Conservation (phyloP, 495 filamentous ascomycete genomes). For the Lineolata rhizophorae region DNA sequence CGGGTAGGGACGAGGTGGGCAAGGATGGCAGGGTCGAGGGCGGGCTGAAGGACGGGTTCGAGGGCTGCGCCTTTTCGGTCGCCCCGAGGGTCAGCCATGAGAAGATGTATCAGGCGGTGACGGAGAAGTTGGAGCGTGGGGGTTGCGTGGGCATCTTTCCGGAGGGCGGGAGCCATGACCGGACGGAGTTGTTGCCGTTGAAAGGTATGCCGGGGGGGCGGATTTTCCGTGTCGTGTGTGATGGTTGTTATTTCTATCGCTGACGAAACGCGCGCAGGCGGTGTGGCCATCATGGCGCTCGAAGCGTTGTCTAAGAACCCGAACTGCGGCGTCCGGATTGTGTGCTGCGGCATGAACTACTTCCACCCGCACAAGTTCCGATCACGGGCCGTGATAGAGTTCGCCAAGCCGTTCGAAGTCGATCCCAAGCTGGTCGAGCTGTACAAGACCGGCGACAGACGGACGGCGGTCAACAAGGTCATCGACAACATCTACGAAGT, state of each 20-base stretch:
- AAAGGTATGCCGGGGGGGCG: too few relatives aligned
- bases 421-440: slow-evolving; percentile 59
- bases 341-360: slow-evolving; percentile 99
- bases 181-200: slow-evolving; percentile 75
- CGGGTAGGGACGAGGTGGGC: slow-evolving; percentile 47
- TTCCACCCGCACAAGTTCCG: slow-evolving; percentile 99
- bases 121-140: slow-evolving; percentile 52
- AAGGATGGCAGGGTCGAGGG: slow-evolving; percentile 24
- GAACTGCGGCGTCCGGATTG: slow-evolving; percentile 81
- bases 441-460: slow-evolving; percentile 60
- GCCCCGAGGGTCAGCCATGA: slow-evolving; percentile 91
- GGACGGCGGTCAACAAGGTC: slow-evolving; percentile 62
- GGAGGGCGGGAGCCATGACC: slow-evolving; percentile 92
- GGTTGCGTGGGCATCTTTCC: slow-evolving; percentile 95
- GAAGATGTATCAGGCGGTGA: slow-evolving; percentile 82
- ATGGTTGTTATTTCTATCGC: background rate
- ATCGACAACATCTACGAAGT: slow-evolving; percentile 72
- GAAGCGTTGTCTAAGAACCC: slow-evolving; percentile 77
- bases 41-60: slow-evolving; percentile 21
- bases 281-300: slow-evolving; percentile 94
- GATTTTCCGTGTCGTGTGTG: too few relatives aligned
- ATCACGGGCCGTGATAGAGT: slow-evolving; percentile 89
- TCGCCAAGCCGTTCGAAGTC: slow-evolving; percentile 71
- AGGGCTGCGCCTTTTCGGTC: slow-evolving; percentile 64
- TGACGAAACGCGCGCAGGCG: slow-evolving; percentile 32